Conservation (phyloP, 306 rosid species). For the Cucurbita maxima region DNA sequence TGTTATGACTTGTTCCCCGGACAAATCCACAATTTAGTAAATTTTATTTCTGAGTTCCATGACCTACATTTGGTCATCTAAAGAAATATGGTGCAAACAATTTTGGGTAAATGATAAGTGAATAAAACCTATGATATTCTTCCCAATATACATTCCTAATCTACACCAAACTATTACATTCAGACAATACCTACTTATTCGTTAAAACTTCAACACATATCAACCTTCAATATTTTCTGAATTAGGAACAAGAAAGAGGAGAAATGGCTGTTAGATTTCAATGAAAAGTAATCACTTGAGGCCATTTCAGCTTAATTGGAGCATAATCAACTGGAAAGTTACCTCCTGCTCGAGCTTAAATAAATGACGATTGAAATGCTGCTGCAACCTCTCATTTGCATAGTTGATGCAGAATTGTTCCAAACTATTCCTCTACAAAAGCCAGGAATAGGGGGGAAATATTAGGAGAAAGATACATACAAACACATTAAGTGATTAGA, state of each 20-base stretch:
- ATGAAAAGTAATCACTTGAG: not conserved
- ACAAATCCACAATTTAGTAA: not conserved
- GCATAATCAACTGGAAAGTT: conserved; percentile 10
- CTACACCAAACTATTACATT: not conserved
- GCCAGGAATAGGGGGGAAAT: conserved; percentile 4
- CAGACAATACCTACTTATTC: not conserved
- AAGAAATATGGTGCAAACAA: not conserved
- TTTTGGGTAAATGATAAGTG: not conserved
- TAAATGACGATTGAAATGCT: conserved; percentile 95
- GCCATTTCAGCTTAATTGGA: not conserved
- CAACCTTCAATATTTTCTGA: not conserved
- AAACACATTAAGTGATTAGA: not conserved
- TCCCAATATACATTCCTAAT: not conserved
- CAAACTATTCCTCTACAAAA: conserved; percentile 79
- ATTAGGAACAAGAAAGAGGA: not conserved
- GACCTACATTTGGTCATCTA: not conserved
- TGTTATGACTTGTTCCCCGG: not conserved
- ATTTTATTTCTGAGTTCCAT: not conserved
- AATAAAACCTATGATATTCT: not conserved
- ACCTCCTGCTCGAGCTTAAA: conserved; percentile 99
- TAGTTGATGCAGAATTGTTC: conserved; percentile 99
- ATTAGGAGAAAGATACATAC: not conserved
- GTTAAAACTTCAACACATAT: not conserved
- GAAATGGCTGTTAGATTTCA: not conserved
- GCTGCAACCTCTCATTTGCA: conserved; percentile 96